phyloP scores from a whole-genome alignment of 108 stramenopile species.

The Pseudonitzschia delicatissima region DNA sequence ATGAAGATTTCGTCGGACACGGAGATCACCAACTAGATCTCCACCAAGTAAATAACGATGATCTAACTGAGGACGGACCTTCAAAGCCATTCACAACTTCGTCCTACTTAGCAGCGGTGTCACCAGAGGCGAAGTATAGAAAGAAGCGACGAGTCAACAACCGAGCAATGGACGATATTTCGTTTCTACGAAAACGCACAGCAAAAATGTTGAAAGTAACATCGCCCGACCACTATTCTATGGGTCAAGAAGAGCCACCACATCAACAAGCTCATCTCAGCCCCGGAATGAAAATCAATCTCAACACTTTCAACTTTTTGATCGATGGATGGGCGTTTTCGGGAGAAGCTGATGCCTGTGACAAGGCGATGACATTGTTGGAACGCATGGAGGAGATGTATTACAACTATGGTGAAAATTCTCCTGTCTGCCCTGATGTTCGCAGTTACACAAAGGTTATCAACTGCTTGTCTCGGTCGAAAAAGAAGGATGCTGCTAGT shows the following conservation, averaged over 20 bases:
- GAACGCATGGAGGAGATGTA: constrained; percentile 56
- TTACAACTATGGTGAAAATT: neutral
- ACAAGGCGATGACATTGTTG: constrained; percentile 46
- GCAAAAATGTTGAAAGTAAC: constrained; percentile 35
- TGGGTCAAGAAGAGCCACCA: neutral
- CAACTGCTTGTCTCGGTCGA: constrained; percentile 58
- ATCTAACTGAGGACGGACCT: neutral
- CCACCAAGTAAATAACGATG: neutral
- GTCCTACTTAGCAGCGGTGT: constrained; percentile 6
- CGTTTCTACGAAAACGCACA: constrained; percentile 60
- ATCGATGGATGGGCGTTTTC: constrained; percentile 69
- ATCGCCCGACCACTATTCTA: neutral
- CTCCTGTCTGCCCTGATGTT: constrained; percentile 46
- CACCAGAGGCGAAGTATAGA: neutral
- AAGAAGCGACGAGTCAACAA: constrained; percentile 31
- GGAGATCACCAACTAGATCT: constrained; percentile 5
- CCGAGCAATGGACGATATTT: constrained; percentile 47
- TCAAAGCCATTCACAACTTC: constrained; percentile 10
- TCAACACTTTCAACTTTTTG: constrained; percentile 63
- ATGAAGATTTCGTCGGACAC: neutral
- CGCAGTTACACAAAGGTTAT: constrained; percentile 70
- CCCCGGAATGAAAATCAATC: constrained; percentile 48
- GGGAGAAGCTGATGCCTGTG: constrained; percentile 43
- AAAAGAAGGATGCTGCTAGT: constrained; percentile 42
- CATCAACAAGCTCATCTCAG: neutral